Conservation (phyloP, 352 stramenopile genomes). For the Phytopythium litorale region DNA sequence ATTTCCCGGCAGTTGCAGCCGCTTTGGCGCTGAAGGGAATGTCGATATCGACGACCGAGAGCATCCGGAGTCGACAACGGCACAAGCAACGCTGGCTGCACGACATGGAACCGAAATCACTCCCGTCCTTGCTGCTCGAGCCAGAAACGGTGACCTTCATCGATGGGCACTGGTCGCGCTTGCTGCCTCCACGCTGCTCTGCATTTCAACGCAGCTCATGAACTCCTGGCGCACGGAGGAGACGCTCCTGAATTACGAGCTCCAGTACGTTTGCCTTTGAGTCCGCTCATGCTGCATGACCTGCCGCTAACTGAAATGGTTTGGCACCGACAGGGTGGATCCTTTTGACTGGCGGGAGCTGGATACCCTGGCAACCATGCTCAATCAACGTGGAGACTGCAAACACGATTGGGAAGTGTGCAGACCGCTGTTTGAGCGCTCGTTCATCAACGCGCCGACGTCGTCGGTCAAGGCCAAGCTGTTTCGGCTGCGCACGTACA, state of each 20-base stretch:
- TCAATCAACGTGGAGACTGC: conserved; percentile 9
- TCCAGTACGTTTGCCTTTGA: conserved; percentile 17
- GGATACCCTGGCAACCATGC: conserved; percentile 19
- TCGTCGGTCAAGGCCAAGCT: conserved; percentile 26
- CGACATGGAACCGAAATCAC: not conserved
- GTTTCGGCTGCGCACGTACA: conserved; percentile 15
- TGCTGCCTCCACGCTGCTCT: conserved; percentile 13
- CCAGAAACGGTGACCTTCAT: not conserved
- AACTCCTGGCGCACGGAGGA: conserved; percentile 32
- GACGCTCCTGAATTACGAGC: conserved; percentile 24
- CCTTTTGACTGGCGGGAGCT: conserved; percentile 53
- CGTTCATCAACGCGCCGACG: conserved; percentile 19
- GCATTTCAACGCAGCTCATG: conserved; percentile 22
- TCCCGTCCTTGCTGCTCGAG: not conserved
- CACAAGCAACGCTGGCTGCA: not conserved
- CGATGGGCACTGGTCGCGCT: conserved; percentile 7
- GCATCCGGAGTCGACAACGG: not conserved
- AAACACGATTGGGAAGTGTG: conserved; percentile 12
- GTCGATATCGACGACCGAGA: not conserved
- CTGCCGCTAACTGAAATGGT: not conserved
- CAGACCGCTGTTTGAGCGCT: conserved; percentile 14
- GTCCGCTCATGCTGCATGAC: not conserved
- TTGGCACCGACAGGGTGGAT: conserved; percentile 26
- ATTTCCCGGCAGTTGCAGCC: conserved; percentile 3
- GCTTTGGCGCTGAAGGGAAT: not conserved